A percentile compares a stretch with the other conserved stretches of the same genome.
Evolutionary conservation across 2,329 filamentous ascomycete genomes (phyloP).

Genomic region (Pezicula carpinea): DNA sequence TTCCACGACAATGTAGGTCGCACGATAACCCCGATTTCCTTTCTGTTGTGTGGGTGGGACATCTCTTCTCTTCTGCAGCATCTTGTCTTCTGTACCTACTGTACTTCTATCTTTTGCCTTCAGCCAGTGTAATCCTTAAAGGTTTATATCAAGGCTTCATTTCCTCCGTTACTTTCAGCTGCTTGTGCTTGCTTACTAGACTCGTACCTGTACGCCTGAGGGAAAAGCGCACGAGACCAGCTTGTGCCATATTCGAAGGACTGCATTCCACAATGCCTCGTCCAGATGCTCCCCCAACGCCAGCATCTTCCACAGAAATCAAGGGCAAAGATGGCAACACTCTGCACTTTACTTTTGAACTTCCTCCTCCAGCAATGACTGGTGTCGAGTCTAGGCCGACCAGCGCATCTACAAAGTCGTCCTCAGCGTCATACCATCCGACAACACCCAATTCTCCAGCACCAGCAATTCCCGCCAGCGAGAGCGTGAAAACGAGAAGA

Average conservation of each 20-base stretch:
- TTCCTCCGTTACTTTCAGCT: not conserved
- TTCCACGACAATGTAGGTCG: not conserved
- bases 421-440: constrained; percentile 42
- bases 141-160: not conserved
- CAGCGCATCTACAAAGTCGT: constrained; percentile 39
- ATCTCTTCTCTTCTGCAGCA: not conserved
- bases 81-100: not conserved
- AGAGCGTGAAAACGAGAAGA: constrained; percentile 36
- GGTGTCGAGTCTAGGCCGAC: constrained; percentile 43
- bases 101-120: not conserved
- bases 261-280: constrained; percentile 54
- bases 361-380: constrained; percentile 70
- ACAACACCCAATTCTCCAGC: constrained; percentile 38
- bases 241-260: not conserved
- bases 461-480: constrained; percentile 27
- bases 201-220: constrained; percentile 5
- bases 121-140: not conserved
- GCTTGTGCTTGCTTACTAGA: not conserved
- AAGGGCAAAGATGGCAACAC: constrained; percentile 62
- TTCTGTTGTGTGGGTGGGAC: not conserved
- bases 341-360: constrained; percentile 65
- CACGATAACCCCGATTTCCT: not conserved
- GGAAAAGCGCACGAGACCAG: constrained; percentile 3
- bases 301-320: constrained; percentile 76
- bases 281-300: constrained; percentile 65